Base-by-base conservation (phyloP, 345 rosid species). In the Carallia brachiata region DNA sequence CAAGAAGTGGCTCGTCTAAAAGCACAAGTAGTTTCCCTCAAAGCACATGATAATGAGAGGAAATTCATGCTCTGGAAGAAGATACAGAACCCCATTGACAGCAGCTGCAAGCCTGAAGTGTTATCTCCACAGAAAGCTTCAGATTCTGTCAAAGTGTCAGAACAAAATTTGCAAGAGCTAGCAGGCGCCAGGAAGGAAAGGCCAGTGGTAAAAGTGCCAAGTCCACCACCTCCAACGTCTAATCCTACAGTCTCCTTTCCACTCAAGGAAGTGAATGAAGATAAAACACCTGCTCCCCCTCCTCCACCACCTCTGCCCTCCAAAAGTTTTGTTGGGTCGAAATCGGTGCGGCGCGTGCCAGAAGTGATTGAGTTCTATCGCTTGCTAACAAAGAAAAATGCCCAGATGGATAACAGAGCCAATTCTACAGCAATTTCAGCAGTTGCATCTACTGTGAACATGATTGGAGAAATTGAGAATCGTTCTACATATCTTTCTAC, bases 391-490 rank as follows among this genome's bases (percentile, higher is more conserved):
- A 88, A 73, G 80, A 89, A 84, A 74, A 94, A 89, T 77, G 82
- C 81, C 62, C 75, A 70, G 40, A 74, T 77, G 72, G 88, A 79
- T 37, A 87, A 78, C 76, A 88, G 54, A 71, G 53, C 72, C 77
- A 86, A 73, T 71, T 61, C 73, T 39, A 55, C 81, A 36, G 81
- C 80, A 48, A 73, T 65, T 62, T 81, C 86, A 15, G 77, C 36
- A 1, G 77, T 78, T 48, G 82, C 86, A 69, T 83, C 79, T 67
- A 82, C 69, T 61, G 79, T 52, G 71, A 87, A 84, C 82, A 90
- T 95, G 99, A 95, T 95, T 32, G 99, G 99, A 71, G 99, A 95
- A 74, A 91, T 95, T 36, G 99, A 95, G 83, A 89, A 95, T 64
- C 90, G 99, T 6, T 95, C 99, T 18, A 79, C 85, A 9, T 87